Base-by-base conservation (phyloP, 148 eudicot species). In the Spergularia marina region DNA sequence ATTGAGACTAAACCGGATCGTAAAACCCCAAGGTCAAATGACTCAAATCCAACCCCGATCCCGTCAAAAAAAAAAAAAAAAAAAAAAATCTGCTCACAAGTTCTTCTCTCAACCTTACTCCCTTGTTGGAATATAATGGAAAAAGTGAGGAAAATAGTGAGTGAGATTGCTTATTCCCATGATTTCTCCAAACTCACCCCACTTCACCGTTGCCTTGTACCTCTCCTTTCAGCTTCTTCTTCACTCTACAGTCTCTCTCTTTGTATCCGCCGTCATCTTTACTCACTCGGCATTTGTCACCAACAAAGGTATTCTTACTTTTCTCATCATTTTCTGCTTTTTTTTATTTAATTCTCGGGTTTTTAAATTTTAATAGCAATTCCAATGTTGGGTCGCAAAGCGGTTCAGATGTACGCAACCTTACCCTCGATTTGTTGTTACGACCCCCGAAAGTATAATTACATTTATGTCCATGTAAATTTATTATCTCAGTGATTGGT, bases 191-290 rank as follows among this genome's bases (percentile, higher is more conserved):
- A 68, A 30, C 92, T 89, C 74, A 72, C 93, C 0, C 47, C 75
- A 47, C 12, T 76, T 40, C 87, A 87, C 58, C 86, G 85, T 72
- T 84, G 91, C 13, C 77, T 94, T 15, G 55, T 88, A 59, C 98
- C 98, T 66, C 68, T 91, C 25, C 93, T 94, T 59, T 87, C 86
- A 34, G 4, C 86, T 15, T 69, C 87, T 69, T 90, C 96, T 51
- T 83, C 83, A n/a, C 17, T 87, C 76, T 94, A 90, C 77, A 36
- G 58, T 47, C 53, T 91, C 71, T 76, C 90, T 67, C 74, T 89
- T 72, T 86, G 66, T 75, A 72, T 85, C 54, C 97, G 97, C 82
- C 85, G 52, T 76, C 78, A 73, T 12, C 84, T 90, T 72, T 89
- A 85, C 78, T 83, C 57, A 51, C 40, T 79, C 13, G 64, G 80